Evolutionary conservation across 2,329 filamentous ascomycete genomes (phyloP).

Genomic region (Fusarium mexicanum): DNA sequence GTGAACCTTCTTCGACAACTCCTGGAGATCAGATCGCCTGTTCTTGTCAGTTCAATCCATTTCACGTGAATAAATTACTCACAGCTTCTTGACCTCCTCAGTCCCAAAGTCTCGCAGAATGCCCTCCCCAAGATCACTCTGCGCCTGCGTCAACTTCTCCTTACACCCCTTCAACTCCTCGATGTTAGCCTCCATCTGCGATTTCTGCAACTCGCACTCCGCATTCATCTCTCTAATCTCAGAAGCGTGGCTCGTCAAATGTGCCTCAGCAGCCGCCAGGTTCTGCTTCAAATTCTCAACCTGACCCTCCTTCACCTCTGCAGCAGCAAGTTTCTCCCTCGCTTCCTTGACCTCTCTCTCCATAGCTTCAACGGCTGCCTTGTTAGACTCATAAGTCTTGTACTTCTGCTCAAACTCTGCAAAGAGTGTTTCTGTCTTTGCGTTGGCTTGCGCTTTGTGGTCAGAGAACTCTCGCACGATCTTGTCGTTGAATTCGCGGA

Average conservation of each 20-base stretch:
- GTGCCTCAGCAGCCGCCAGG: conserved; percentile 26
- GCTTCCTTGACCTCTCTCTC: conserved; percentile 57
- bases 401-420: conserved; percentile 40
- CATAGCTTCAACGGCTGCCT: conserved; percentile 50
- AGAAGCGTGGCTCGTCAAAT: conserved; percentile 25
- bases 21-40: conserved; percentile 39
- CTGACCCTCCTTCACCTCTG: conserved; percentile 53
- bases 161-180: conserved; percentile 33
- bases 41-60: neutral
- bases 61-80: neutral
- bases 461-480: conserved; percentile 37
- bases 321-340: conserved; percentile 50
- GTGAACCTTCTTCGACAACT: conserved; percentile 39
- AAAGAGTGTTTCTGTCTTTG: conserved; percentile 35
- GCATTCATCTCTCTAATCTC: conserved; percentile 43
- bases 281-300: conserved; percentile 51
- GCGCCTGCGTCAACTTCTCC: conserved; percentile 32
- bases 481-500: conserved; percentile 42
- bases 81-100: conserved; percentile 39
- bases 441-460: conserved; percentile 31
- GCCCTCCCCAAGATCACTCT: conserved; percentile 38
- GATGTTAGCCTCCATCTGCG: conserved; percentile 32
- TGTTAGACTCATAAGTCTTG: conserved; percentile 42
- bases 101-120: conserved; percentile 32
- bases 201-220: conserved; percentile 40